Evolutionary conservation across 805 yeast species (phyloP), one percentile per base, ranked within the genome.

Genomic region (Candida tammaniensis): DNA sequence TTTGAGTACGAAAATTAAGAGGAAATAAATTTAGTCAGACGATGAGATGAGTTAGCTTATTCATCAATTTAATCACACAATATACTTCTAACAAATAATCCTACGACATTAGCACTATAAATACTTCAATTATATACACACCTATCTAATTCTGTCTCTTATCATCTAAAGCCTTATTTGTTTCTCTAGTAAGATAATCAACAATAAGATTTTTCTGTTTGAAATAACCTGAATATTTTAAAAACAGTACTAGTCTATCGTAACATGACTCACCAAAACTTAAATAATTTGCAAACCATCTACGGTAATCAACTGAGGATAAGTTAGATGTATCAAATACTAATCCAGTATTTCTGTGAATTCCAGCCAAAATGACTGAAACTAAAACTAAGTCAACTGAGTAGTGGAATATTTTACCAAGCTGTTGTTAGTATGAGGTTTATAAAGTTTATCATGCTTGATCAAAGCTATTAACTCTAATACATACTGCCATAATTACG

Each of bases 301-400:
- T 55, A 9, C 77, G 61, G 44, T 72, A 46, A 38, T 59, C 59
- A 40, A 55, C 49, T 42, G 80, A 70, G 13, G 77, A 76, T 35
- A 78, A 67, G 33, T 59, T 54, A 20, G 64, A 51, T 6, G 80
- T 67, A 53, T 76, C 68, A 57, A 79, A 55, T 40, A 73, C 74
- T 30, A 80, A 66, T 0, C 97, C 97, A 0, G 96, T 84, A 42
- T 85, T 80, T 42, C 87, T 74, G 54, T 86, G 82, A 34, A 89
- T 72, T 3, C 95, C 95, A 0, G 97, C 96, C 27, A 91, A 64
- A 10, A 89, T 68, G 55, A 93, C 77, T 2, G 96, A 85, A 7
- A 86, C 64, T 38, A 89, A 66, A 3, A 89, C 76, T 43, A 88
- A 70, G 53, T 89, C 97, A 36, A 87, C 50, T 0, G 91, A 75